phyloP scores from a whole-genome alignment of 176 grass and related monocot genomes.

The Juncus inflexus region DNA sequence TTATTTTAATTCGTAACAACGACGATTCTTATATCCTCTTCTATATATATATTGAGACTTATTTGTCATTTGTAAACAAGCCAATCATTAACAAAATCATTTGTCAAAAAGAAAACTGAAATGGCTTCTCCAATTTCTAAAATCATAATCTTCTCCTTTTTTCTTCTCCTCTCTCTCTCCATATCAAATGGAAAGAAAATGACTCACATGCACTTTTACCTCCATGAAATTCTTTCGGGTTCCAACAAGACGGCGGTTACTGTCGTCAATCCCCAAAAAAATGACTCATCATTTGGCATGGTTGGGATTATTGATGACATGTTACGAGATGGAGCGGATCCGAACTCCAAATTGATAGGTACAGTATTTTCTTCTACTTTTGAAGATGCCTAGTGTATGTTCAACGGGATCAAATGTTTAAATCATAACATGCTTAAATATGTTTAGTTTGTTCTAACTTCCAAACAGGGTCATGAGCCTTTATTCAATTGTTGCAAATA shows the following conservation, averaged over 20 bases:
- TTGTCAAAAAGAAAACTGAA: neutral
- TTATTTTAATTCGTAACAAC: no score
- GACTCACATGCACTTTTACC: conserved; percentile 21
- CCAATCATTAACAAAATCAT: no score
- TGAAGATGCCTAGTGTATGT: neutral
- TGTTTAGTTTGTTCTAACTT: no score
- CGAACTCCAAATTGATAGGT: conserved; percentile 12
- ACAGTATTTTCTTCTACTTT: neutral
- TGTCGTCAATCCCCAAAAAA: neutral
- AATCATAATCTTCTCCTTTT: neutral
- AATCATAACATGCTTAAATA: no score
- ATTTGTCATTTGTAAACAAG: no score
- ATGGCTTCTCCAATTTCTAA: conserved; percentile 15
- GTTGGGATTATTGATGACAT: neutral
- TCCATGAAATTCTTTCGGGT: conserved; percentile 3
- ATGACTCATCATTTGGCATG: neutral
- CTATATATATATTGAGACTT: no score
- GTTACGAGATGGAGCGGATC: neutral
- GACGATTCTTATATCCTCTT: no score
- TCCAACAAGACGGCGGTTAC: neutral
- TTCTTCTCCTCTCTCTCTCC: conserved; percentile 10
- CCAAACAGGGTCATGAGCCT: neutral
- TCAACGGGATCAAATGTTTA: neutral
- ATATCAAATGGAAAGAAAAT: conserved; percentile 7
- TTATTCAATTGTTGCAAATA: neutral